These are phyloP conservation scores for Rhodotorula diobovata DNA, from an alignment of 768 basidiomycete genomes.

Conservation along the genomic window DNA sequence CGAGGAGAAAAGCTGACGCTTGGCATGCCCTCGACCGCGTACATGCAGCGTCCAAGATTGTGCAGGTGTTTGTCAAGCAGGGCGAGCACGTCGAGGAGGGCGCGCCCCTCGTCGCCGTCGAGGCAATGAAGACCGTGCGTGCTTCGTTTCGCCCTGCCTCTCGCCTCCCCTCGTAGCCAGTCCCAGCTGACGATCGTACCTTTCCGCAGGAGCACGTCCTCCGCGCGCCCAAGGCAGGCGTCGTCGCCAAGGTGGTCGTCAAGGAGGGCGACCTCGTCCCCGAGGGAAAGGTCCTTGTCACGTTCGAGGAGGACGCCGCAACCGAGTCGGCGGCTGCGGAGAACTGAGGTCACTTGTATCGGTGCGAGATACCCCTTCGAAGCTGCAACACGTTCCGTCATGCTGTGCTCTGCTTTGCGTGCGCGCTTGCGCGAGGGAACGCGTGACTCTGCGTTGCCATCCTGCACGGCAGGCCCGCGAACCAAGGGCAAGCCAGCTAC, in stretches of 20 bases:
- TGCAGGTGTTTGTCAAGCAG: constrained; percentile 72
- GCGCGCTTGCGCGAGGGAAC: too few species aligned
- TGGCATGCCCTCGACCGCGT: too few species aligned
- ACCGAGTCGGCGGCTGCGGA: background rate
- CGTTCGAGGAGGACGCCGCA: constrained; percentile 42
- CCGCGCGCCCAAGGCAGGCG: constrained; percentile 63
- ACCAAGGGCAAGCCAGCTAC: background rate
- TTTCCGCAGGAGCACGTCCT: constrained; percentile 64
- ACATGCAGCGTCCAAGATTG: constrained; percentile 55
- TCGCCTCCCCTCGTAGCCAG: background rate
- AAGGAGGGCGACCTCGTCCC: constrained; percentile 86
- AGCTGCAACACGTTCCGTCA: too few species aligned
- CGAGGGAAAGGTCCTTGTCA: constrained; percentile 73
- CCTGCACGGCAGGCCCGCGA: too few species aligned
- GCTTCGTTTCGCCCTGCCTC: background rate
- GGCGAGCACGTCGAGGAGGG: constrained; percentile 77
- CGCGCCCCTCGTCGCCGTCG: constrained; percentile 73
- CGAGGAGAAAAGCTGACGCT: too few species aligned
- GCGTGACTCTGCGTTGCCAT: too few species aligned
- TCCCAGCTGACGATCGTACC: background rate
- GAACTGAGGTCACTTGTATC: too few species aligned
- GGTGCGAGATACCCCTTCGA: too few species aligned
- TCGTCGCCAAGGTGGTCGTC: constrained; percentile 68
- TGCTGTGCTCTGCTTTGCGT: too few species aligned
- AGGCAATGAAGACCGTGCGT: constrained; percentile 84